phyloP scores from a whole-genome alignment of 495 filamentous ascomycete genomes.

The Pseudevernia furfuracea region DNA sequence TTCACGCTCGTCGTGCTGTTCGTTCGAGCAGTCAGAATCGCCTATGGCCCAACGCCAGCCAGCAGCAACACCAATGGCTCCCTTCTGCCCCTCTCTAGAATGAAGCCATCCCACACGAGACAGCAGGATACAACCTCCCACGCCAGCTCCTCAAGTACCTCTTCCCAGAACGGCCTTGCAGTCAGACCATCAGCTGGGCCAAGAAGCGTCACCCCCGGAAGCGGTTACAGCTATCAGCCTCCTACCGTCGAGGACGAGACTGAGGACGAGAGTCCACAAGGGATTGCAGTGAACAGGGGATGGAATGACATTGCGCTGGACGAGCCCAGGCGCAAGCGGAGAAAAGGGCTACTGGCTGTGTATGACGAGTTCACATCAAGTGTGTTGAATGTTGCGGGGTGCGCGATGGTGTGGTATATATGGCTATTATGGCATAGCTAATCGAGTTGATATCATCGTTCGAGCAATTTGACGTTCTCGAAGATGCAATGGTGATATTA shows the following conservation, averaged over 20 bases:
- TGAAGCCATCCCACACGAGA: slow-evolving; percentile 23
- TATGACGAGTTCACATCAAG: slow-evolving; percentile 28
- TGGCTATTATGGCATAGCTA: slow-evolving; percentile 49
- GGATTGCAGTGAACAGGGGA: slow-evolving; percentile 4
- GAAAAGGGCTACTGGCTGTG: slow-evolving; percentile 20
- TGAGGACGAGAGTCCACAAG: slow-evolving; percentile 4
- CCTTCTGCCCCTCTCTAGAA: slow-evolving; percentile 6
- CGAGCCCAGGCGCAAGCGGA: slow-evolving; percentile 22
- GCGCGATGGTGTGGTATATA: slow-evolving; percentile 44
- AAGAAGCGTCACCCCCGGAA: slow-evolving; percentile 25
- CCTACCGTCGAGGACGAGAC: slow-evolving; percentile 12
- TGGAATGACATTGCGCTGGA: slow-evolving; percentile 20
- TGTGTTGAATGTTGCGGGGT: slow-evolving; percentile 36
- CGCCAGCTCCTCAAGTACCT: slow-evolving; percentile 19
- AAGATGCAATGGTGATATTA: background rate
- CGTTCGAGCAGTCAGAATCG: slow-evolving; percentile 52
- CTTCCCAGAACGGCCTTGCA: slow-evolving; percentile 20
- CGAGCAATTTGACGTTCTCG: background rate
- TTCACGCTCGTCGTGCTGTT: slow-evolving; percentile 54
- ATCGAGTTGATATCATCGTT: background rate
- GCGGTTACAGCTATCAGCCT: slow-evolving; percentile 17
- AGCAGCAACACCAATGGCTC: slow-evolving; percentile 2
- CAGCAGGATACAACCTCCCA: slow-evolving; percentile 21
- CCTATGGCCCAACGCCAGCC: background rate
- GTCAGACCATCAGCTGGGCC: slow-evolving; percentile 26